These are phyloP conservation scores for Coriolopsis trogii DNA, from an alignment of 1,284 basidiomycete genomes.

Conservation along the genomic window DNA sequence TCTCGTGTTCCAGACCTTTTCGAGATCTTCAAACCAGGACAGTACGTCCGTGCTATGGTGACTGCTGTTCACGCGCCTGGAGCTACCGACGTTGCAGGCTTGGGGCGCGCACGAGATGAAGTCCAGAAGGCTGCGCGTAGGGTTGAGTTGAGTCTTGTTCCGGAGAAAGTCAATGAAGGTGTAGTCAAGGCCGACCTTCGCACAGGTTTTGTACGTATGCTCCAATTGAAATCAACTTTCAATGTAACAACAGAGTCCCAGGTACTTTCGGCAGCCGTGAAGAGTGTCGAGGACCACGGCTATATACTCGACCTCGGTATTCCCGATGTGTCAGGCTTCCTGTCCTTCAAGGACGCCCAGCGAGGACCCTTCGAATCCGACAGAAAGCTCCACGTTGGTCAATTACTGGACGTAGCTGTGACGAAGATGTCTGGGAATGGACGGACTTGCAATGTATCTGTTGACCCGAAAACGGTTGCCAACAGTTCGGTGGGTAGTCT, in stretches of 20 bases:
- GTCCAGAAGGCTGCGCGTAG: constrained; percentile 69
- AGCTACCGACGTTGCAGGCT: constrained; percentile 55
- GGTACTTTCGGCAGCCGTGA: constrained; percentile 78
- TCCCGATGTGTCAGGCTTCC: constrained; percentile 74
- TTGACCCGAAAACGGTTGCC: constrained; percentile 49
- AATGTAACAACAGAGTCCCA: constrained; percentile 34
- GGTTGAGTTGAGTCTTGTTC: constrained; percentile 88
- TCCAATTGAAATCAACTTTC: constrained; percentile 9
- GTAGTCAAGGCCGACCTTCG: constrained; percentile 81
- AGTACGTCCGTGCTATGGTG: constrained; percentile 86
- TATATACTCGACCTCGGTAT: constrained; percentile 90
- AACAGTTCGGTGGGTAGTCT: constrained; percentile 53
- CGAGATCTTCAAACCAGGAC: constrained; percentile 82
- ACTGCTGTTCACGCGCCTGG: constrained; percentile 65
- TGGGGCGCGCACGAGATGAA: constrained; percentile 67
- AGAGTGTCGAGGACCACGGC: constrained; percentile 93
- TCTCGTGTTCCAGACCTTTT: constrained; percentile 64
- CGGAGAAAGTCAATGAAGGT: constrained; percentile 85
- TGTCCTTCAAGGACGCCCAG: constrained; percentile 70
- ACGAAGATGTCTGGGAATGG: constrained; percentile 69
- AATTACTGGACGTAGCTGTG: constrained; percentile 67
- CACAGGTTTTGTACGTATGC: constrained; percentile 65
- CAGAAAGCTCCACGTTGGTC: constrained; percentile 63
- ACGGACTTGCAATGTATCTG: constrained; percentile 65
- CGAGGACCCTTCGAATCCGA: constrained; percentile 43